Base-by-base conservation (phyloP, 768 basidiomycete genomes). In the Hemileccinum rubropunctum region DNA sequence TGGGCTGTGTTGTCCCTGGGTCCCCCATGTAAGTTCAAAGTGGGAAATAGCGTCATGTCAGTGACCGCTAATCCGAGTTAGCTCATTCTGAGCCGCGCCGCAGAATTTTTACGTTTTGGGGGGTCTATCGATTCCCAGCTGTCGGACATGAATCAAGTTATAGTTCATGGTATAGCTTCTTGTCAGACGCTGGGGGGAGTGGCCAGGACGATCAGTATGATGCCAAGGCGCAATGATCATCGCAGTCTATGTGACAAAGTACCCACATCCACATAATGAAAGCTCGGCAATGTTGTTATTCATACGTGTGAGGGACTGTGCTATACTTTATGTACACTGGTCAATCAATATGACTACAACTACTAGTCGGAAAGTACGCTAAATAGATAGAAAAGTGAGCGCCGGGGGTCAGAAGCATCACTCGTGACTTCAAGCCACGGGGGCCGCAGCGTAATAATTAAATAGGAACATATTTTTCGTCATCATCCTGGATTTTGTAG, bases 121-220 rank as follows among this genome's bases (percentile, higher is more conserved):
- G 47, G 30, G 36, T 27, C 20, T 21, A n/a, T 9, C 6, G 28
- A 33, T 44, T 46, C 35, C 45, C 42, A 53, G 48, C 30, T 34
- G 47, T 50, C 60, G 59, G 61, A 62, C 56, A 64, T 62, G 61
- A 62, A 58, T 42, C 34, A 40, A 45, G 35, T 33, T 43, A n/a
- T n/a, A 33, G 47, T 57, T 27, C 39, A 23, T 44, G 13, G 28
- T 44, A 44, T 62, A 32, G 35, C 39, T 50, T 23, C 23, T 23
- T 23, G 42, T 30, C 48, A 48, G 49, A 36, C 40, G 39, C 34
- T 39, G 38, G 45, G 48, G 35, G 17, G n/a, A n/a, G 45, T 35
- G 51, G 42, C 51, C 51, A 50, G 23, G 58, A 51, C 50, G 51
- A 60, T 60, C 57, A 42, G 18, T 32, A 53, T 43, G 51, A 30